Conservation (phyloP, 805 yeast genomes). For the Priceomyces fermenticarens region DNA sequence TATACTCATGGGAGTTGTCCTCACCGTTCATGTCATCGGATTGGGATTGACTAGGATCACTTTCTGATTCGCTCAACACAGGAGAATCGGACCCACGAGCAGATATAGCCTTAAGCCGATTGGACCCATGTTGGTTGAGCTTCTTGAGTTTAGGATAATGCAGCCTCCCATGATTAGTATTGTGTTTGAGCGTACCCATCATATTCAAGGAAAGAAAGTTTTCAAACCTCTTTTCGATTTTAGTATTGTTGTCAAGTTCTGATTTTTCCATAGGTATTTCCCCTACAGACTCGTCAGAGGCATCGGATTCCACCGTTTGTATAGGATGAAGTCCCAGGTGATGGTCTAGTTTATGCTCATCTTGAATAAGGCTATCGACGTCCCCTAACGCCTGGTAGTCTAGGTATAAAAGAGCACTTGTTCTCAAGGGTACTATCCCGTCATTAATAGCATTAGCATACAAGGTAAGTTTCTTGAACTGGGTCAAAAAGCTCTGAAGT, state of each 20-base stretch:
- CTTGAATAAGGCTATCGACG: conserved; percentile 25
- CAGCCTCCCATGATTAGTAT: neutral
- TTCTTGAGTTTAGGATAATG: conserved; percentile 1
- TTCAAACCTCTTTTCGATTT: conserved; percentile 10
- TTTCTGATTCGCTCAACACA: conserved; percentile 1
- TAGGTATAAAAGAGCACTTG: conserved; percentile 39
- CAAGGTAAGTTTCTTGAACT: conserved; percentile 32
- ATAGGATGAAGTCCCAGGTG: conserved; percentile 5
- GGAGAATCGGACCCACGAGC: conserved; percentile 1
- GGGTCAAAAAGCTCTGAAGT: conserved; percentile 24
- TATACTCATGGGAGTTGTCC: neutral
- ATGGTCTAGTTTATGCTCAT: conserved; percentile 4
- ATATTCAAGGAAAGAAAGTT: conserved; percentile 17
- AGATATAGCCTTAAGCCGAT: neutral
- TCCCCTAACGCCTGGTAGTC: conserved; percentile 44
- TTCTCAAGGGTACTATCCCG: conserved; percentile 45
- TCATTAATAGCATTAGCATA: conserved; percentile 46
- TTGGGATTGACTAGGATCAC: neutral
- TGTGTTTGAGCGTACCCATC: neutral
- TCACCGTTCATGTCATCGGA: neutral
- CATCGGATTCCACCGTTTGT: conserved; percentile 9
- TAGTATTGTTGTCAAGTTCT: conserved; percentile 4
- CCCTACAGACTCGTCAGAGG: conserved; percentile 18
- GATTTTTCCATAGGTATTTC: conserved; percentile 28
- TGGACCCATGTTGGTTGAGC: neutral